phyloP scores from a whole-genome alignment of 2,329 filamentous ascomycete species.

The Erysiphe neolycopersici region DNA sequence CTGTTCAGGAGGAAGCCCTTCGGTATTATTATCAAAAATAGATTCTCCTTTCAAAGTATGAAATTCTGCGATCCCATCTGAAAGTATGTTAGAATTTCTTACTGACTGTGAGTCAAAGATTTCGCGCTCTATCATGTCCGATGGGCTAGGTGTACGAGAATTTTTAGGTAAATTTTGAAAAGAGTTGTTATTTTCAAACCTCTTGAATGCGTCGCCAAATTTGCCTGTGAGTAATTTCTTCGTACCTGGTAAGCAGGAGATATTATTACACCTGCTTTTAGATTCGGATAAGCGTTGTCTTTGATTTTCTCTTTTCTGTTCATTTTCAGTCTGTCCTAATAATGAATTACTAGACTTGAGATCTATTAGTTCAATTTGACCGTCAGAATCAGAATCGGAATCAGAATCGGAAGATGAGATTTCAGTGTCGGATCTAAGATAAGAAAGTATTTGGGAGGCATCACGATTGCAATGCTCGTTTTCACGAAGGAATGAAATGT shows the following conservation, averaged over 20 bases:
- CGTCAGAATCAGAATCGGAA: background rate
- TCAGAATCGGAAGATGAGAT: constrained; percentile 14
- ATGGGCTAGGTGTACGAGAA: constrained; percentile 20
- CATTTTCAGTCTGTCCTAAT: constrained; percentile 46
- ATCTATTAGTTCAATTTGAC: constrained; percentile 23
- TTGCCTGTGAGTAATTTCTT: constrained; percentile 67
- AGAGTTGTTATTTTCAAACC: constrained; percentile 36
- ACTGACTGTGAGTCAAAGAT: constrained; percentile 33
- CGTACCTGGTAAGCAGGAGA: constrained; percentile 41
- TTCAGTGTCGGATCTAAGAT: constrained; percentile 6
- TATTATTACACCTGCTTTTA: constrained; percentile 43
- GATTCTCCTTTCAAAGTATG: background rate
- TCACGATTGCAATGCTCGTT: constrained; percentile 24
- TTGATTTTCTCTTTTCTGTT: constrained; percentile 22
- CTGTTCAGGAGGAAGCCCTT: constrained; percentile 62
- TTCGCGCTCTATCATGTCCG: constrained; percentile 17
- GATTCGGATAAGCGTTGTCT: constrained; percentile 22
- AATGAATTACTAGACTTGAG: constrained; percentile 66
- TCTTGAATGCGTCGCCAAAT: constrained; percentile 82
- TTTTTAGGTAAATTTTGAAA: constrained; percentile 13
- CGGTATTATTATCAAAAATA: constrained; percentile 23
- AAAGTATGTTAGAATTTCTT: constrained; percentile 48
- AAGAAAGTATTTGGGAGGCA: constrained; percentile 6
- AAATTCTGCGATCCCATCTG: constrained; percentile 22
- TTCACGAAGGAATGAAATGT: constrained; percentile 59